Conservation (phyloP, 768 basidiomycete genomes). For the Mycena rosella region DNA sequence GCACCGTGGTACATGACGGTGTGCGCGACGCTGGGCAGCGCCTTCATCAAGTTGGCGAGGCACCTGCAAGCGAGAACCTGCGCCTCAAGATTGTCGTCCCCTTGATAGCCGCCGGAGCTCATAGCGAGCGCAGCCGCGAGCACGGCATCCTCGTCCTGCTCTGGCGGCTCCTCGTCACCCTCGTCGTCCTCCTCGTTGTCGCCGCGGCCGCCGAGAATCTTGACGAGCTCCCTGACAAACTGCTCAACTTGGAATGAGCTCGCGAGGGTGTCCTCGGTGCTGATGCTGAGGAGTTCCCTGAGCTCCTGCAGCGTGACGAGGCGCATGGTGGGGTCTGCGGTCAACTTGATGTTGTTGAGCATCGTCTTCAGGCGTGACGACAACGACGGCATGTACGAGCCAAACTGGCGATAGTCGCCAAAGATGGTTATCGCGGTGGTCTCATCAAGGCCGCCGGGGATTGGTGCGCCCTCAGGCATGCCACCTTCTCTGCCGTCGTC, state of each 20-base stretch:
- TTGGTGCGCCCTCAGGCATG: constrained; percentile 56
- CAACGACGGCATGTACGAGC: constrained; percentile 93
- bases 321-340: constrained; percentile 87
- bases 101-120: constrained; percentile 80
- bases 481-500: constrained; percentile 47
- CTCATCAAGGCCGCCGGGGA: constrained; percentile 73
- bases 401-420: constrained; percentile 89
- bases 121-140: constrained; percentile 90
- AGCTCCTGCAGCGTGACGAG: constrained; percentile 94
- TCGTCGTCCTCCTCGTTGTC: constrained; percentile 78
- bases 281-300: constrained; percentile 94
- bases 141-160: constrained; percentile 86
- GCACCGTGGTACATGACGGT: constrained; percentile 99
- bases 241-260: constrained; percentile 95
- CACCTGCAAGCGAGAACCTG: constrained; percentile 97
- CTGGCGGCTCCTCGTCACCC: constrained; percentile 71
- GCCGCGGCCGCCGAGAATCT: constrained; percentile 87
- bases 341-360: constrained; percentile 88
- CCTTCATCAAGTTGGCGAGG: constrained; percentile 98
- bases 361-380: constrained; percentile 91
- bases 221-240: constrained; percentile 92
- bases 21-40: constrained; percentile 97
- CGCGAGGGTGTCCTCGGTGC: constrained; percentile 96
- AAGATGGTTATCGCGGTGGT: constrained; percentile 83
- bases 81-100: constrained; percentile 91